A percentile compares a stretch with the other conserved stretches of the same genome.
phyloP scores from a whole-genome alignment of 257 asterid genomes.

The Solanum paucissectum region DNA sequence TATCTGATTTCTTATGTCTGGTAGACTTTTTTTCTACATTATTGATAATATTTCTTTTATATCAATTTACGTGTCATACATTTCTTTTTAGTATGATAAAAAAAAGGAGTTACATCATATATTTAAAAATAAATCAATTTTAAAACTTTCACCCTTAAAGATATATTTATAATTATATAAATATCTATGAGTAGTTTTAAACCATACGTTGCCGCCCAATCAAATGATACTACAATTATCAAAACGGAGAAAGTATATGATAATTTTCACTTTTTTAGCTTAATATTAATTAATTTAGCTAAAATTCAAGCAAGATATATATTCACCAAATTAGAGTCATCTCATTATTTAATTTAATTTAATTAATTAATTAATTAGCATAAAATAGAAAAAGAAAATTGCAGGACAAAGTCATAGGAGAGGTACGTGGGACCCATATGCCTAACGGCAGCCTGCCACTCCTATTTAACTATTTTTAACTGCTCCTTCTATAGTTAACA shows the following conservation, averaged over 20 bases:
- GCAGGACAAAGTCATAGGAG: not conserved
- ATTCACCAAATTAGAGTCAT: not conserved
- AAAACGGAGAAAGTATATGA: not conserved
- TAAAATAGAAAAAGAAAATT: not conserved
- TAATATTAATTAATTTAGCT: not conserved
- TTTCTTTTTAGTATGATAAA: not conserved
- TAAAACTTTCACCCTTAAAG: not conserved
- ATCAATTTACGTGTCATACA: not conserved
- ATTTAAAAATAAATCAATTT: not conserved
- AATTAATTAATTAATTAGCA: not conserved
- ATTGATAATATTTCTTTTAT: not conserved
- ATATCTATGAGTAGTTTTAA: too few relatives aligned
- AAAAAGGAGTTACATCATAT: not conserved
- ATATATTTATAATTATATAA: too few relatives aligned
- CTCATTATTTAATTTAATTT: not conserved
- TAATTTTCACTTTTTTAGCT: not conserved
- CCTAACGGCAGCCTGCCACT: not conserved
- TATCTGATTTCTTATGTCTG: not conserved
- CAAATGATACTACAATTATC: not conserved
- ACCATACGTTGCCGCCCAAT: rapidly evolving
- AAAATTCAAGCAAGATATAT: not conserved
- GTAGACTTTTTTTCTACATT: not conserved
- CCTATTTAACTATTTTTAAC: not conserved
- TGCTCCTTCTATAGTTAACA: not conserved
- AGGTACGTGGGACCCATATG: not conserved